Evolutionary conservation across 148 eudicot genomes (phyloP).

Genomic region (Amaranthus cruentus): DNA sequence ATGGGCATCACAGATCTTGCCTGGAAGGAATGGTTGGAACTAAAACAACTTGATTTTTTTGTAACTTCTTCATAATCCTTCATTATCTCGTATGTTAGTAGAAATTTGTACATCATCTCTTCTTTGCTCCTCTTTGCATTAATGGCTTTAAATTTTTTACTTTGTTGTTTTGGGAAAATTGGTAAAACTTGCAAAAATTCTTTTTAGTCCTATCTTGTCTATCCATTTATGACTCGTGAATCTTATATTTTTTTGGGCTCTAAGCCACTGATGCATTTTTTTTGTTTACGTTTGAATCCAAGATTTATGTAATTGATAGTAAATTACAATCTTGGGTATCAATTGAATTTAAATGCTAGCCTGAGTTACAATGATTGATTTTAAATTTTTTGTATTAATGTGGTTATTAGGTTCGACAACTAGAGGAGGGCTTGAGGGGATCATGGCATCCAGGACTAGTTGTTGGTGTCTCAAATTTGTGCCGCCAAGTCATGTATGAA

Average conservation of each 20-base stretch:
- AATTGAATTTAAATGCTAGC: not conserved
- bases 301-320: not conserved
- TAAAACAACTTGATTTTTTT: not conserved
- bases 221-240: not conserved
- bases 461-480: slow-evolving; percentile 34
- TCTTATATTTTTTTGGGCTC: not conserved
- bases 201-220: not conserved
- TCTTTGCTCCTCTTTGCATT: not conserved
- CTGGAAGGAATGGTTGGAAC: not conserved
- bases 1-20: not conserved
- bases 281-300: not conserved
- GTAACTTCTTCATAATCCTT: too few relatives aligned
- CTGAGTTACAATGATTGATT: not conserved
- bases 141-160: not conserved
- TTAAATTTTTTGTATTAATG: not conserved
- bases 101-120: not conserved
- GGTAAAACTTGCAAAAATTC: not conserved
- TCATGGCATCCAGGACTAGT: slow-evolving; percentile 46
- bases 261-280: not conserved
- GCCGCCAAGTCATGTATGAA: slow-evolving; percentile 36
- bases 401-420: slow-evolving; percentile 34
- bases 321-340: not conserved
- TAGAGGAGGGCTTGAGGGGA: slow-evolving; percentile 41
- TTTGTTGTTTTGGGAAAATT: not conserved
- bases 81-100: not conserved